phyloP scores from a whole-genome alignment of 2,329 filamentous ascomycete species.

The Monilinia fructigena region DNA sequence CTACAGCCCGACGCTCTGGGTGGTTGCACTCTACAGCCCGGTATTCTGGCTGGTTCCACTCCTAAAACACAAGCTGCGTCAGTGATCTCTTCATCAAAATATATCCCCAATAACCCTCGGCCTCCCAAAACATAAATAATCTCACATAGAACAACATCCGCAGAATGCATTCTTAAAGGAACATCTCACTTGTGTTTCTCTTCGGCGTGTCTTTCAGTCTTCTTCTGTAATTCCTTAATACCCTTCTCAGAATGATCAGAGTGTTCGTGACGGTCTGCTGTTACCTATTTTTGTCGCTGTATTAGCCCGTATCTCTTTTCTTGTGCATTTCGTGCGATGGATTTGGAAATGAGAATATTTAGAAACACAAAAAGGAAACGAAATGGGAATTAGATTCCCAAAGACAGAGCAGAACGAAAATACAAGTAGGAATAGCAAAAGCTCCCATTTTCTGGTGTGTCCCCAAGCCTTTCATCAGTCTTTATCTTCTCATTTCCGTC shows the following conservation, averaged over 20 bases:
- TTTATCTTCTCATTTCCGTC: background rate
- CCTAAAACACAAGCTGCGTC: conserved; percentile 23
- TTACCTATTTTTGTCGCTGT: conserved; percentile 26
- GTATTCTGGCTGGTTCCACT: conserved; percentile 35
- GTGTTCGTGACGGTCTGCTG: conserved; percentile 31
- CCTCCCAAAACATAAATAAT: conserved; percentile 9
- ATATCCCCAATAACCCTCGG: background rate
- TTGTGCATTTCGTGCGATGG: background rate
- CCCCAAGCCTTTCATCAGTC: background rate
- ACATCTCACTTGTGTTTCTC: conserved; percentile 38
- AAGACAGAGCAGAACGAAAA: background rate
- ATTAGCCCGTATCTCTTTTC: background rate
- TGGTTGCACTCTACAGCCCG: conserved; percentile 26
- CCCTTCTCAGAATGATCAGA: conserved; percentile 24
- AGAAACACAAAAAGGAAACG: background rate
- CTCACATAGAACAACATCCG: conserved; percentile 6
- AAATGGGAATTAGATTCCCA: background rate
- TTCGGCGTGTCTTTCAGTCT: conserved; percentile 44
- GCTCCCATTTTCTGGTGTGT: background rate
- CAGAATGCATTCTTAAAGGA: background rate
- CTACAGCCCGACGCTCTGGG: too few relatives aligned
- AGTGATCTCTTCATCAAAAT: conserved; percentile 16
- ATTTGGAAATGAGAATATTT: background rate
- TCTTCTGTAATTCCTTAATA: conserved; percentile 59
- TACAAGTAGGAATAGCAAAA: background rate